Conservation (phyloP, 306 rosid genomes). For the Dryas drummondii region DNA sequence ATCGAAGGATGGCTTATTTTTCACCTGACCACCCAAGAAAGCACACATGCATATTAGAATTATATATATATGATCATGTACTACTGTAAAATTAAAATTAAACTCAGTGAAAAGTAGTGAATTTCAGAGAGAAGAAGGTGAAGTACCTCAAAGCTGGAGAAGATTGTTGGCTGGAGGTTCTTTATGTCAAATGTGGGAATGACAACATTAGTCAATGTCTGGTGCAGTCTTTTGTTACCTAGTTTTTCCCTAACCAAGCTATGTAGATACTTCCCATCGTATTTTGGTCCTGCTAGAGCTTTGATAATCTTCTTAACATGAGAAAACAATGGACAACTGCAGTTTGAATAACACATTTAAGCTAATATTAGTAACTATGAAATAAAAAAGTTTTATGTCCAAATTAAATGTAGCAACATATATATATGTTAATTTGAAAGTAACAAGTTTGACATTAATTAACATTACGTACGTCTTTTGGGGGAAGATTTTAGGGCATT, state of each 20-base stretch:
- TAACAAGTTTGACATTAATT: neutral
- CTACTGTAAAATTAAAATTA: neutral
- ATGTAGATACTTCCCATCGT: slow-evolving; percentile 68
- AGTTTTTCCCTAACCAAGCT: slow-evolving; percentile 46
- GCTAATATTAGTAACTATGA: neutral
- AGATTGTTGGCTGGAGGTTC: slow-evolving; percentile 52
- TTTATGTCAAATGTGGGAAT: slow-evolving; percentile 61
- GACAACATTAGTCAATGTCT: slow-evolving; percentile 66
- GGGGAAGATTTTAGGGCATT: slow-evolving; percentile 59
- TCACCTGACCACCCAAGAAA: slow-evolving; percentile 26
- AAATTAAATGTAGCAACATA: neutral
- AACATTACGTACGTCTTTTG: slow-evolving; percentile 32
- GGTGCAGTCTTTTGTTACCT: slow-evolving; percentile 50
- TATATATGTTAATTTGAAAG: too few relatives aligned
- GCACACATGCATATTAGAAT: neutral
- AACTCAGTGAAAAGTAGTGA: neutral
- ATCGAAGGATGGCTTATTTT: slow-evolving; percentile 26
- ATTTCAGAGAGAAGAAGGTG: neutral
- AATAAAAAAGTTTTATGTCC: neutral
- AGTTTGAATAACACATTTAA: neutral
- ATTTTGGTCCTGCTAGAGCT: slow-evolving; percentile 62
- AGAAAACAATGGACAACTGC: slow-evolving; percentile 32
- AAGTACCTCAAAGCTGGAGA: slow-evolving; percentile 58
- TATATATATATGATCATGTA: too few relatives aligned
- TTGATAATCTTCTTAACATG: slow-evolving; percentile 11